These are phyloP conservation scores for Psidium guajava DNA, from an alignment of 345 rosid species.

Conservation along the genomic window DNA sequence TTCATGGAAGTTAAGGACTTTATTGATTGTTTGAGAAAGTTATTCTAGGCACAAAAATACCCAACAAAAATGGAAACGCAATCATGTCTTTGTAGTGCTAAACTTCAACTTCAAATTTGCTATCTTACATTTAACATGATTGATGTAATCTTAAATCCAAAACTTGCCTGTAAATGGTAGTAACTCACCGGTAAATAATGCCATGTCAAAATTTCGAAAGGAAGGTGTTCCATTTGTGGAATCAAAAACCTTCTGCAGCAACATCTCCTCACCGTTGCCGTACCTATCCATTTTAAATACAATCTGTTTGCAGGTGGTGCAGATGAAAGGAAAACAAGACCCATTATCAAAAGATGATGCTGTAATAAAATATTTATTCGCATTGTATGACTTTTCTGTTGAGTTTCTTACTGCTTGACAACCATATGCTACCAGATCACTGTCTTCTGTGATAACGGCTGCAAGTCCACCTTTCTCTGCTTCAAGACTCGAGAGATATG, in stretches of 20 bases:
- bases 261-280: constrained; percentile 74
- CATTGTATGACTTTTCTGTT: constrained; percentile 15
- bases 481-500: constrained; percentile 57
- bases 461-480: constrained; percentile 60
- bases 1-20: background rate
- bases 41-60: background rate
- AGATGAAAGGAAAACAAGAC: constrained; percentile 14
- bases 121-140: background rate
- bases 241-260: constrained; percentile 45
- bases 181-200: constrained; percentile 52
- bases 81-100: background rate
- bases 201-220: constrained; percentile 43
- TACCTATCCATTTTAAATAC: constrained; percentile 82
- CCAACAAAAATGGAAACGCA: background rate
- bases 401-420: constrained; percentile 82
- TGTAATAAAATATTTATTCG: constrained; percentile 16
- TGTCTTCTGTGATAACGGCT: constrained; percentile 86
- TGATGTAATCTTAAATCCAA: background rate
- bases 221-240: constrained; percentile 45
- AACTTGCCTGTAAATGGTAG: background rate
- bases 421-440: constrained; percentile 83
- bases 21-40: background rate
- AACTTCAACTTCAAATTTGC: background rate
- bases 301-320: constrained; percentile 26
- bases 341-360: background rate